Evolutionary conservation across 495 filamentous ascomycete genomes (phyloP).

Genomic region (Copromyces sp.): DNA sequence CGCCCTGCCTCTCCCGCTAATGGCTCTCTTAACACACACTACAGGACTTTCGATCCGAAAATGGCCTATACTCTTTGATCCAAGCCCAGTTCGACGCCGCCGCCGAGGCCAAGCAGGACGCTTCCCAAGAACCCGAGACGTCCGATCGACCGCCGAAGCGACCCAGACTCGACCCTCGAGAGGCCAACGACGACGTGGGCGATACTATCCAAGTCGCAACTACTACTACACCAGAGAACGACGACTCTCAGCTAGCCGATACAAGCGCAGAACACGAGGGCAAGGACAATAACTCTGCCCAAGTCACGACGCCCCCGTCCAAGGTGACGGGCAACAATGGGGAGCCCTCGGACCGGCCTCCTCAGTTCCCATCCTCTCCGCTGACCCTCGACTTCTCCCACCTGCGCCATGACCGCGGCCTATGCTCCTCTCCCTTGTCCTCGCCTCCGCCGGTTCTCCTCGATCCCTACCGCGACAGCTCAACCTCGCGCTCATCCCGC

Average conservation of each 20-base stretch:
- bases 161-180: slow-evolving; percentile 16
- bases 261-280: background rate
- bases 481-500: slow-evolving; percentile 18
- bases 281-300: background rate
- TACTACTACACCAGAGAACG: background rate
- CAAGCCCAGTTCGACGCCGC: slow-evolving; percentile 51
- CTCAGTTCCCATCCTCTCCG: slow-evolving; percentile 11
- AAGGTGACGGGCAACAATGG: background rate
- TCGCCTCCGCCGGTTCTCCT: slow-evolving; percentile 35
- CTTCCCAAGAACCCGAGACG: slow-evolving; percentile 7
- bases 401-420: slow-evolving; percentile 3
- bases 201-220: background rate
- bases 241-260: too few relatives aligned
- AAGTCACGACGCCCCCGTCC: background rate
- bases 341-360: background rate
- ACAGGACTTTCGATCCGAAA: slow-evolving; percentile 61
- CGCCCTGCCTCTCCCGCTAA: slow-evolving; percentile 13
- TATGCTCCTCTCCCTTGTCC: slow-evolving; percentile 35
- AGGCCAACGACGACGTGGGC: slow-evolving; percentile 7
- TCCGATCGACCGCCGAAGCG: slow-evolving; percentile 34
- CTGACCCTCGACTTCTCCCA: slow-evolving; percentile 11
- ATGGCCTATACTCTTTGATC: slow-evolving; percentile 59
- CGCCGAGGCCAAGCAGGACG: slow-evolving; percentile 11
- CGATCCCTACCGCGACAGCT: slow-evolving; percentile 33
- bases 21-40: background rate